A percentile compares a stretch with the other conserved stretches of the same genome.
These are phyloP conservation scores for Gaultheria prostrata DNA, from an alignment of 148 eudicot genomes.

Conservation along the genomic window DNA sequence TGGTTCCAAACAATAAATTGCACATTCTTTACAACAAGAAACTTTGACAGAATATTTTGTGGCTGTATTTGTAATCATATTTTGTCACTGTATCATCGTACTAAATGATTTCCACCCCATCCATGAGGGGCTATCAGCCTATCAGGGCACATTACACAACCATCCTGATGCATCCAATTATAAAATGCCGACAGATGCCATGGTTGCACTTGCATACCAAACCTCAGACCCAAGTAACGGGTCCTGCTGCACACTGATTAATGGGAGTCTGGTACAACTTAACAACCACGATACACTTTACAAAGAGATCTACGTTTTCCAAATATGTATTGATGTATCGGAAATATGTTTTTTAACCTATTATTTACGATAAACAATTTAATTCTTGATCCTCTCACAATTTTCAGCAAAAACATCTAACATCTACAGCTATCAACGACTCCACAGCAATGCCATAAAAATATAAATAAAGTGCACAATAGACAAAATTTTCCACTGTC, in stretches of 20 bases:
- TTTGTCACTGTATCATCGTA: neutral
- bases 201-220: neutral
- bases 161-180: neutral
- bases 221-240: neutral
- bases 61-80: neutral
- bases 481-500: neutral
- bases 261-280: neutral
- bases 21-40: neutral
- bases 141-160: neutral
- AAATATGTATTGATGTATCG: neutral
- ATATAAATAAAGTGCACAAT: neutral
- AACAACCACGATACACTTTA: neutral
- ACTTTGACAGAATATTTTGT: neutral
- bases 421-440: neutral
- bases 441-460: neutral
- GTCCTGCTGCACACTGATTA: neutral
- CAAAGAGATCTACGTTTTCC: neutral
- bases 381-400: neutral
- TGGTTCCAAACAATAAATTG: neutral
- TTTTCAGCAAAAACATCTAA: neutral
- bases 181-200: neutral
- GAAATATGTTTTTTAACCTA: neutral
- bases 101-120: neutral
- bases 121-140: neutral
- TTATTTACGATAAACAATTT: neutral